phyloP scores from a whole-genome alignment of 2,329 filamentous ascomycete genomes.

The Arthrobotrys conoides region DNA sequence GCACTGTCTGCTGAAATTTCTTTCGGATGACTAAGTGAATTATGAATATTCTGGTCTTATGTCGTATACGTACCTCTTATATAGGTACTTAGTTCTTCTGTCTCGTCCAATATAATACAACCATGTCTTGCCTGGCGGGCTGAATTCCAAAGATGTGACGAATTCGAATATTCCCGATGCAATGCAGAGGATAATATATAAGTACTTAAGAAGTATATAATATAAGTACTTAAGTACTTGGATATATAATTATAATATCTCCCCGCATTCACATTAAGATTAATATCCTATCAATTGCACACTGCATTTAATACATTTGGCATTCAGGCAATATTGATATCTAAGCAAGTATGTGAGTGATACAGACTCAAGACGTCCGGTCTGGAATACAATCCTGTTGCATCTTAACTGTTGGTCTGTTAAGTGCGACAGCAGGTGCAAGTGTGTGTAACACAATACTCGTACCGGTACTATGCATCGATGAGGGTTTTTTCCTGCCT shows the following conservation, averaged over 20 bases:
- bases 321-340: constrained; percentile 24
- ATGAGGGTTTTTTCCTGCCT: neutral
- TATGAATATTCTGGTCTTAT: no score
- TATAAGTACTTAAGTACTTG: no score
- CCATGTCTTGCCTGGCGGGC: no score
- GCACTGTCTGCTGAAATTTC: neutral
- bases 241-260: neutral
- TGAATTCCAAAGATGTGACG: neutral
- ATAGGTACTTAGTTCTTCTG: no score
- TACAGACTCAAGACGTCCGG: neutral
- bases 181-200: neutral
- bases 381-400: neutral
- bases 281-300: neutral
- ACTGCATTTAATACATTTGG: neutral
- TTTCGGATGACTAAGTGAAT: constrained; percentile 11
- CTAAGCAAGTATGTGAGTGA: neutral
- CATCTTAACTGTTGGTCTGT: neutral
- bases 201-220: no score
- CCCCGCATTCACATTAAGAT: neutral
- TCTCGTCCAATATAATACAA: no score
- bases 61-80: no score
- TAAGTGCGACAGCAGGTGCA: neutral
- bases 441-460: neutral
- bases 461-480: neutral
- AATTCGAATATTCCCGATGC: constrained; percentile 30